Base-by-base conservation (phyloP, 331 rosid genomes). In the Quercus tomentella region DNA sequence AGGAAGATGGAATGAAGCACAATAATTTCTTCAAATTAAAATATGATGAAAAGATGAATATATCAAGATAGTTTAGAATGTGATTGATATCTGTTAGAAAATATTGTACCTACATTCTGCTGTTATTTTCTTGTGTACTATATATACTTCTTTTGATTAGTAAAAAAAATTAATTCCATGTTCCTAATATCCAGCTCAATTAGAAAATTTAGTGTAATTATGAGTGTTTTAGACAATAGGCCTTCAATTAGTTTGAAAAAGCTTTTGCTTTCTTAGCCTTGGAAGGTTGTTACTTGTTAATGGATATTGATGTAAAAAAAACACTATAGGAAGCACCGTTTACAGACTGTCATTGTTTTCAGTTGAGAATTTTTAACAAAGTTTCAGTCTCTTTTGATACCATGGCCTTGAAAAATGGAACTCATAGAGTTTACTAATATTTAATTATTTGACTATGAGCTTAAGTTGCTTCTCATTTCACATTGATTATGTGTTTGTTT, bases 391-490 rank as follows among this genome's bases (percentile, higher is more conserved):
- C 31, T 22, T 60, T 23, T 60, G 55, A 49, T 60, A 10, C 2
- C 8, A 23, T 16, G 18, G 20, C 68, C 68, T 62, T 26, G 37
- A 14, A 62, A 62, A 62, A 1, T 15, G 4, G 16, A 33, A 26
- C 37, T 16, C 28, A 5, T 1, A 6, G 6, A 30, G 31, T 4
- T 61, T 62, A 14, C 37, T 16, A 15, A 62, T 62, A 62, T 62
- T 62, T 3, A 12, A 25, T 62, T 62, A 62, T 15, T 62, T 26
- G 68, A 25, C 68, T 25, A 12, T 62, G 68, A 21, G 31, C 60
- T 52, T 28, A 18, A 73, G 78, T 70, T 84, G 77, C 81, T 52
- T 79, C 72, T 60, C 71, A 49, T 37, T 21, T 77, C 43, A 70
- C 81, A 41, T 37, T 37, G 63, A 69, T 41, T 67, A 49, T 49